Percentiles rank a stretch among this genome's conserved stretches.
These are phyloP conservation scores for Achlya hypogyna DNA, from an alignment of 352 stramenopile genomes.

Conservation along the genomic window DNA sequence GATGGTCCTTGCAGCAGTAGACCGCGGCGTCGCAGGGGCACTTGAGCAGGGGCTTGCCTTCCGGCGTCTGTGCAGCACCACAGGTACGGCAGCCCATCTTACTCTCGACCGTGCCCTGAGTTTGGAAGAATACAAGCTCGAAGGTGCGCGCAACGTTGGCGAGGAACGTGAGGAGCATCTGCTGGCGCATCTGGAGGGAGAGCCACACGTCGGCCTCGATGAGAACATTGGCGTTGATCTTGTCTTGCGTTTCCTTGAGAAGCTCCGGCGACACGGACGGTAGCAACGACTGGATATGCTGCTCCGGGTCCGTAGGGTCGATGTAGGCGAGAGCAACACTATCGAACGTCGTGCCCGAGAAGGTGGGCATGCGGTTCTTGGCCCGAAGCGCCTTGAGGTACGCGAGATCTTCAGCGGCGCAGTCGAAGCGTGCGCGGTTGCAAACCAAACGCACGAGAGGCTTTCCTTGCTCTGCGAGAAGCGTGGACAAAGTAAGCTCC, in stretches of 20 bases:
- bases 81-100: slow-evolving; percentile 67
- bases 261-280: slow-evolving; percentile 46
- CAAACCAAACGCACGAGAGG: slow-evolving; percentile 66
- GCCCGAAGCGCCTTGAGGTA: slow-evolving; percentile 55
- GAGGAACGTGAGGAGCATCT: slow-evolving; percentile 70
- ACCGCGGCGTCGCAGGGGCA: slow-evolving; percentile 69
- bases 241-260: slow-evolving; percentile 47
- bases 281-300: slow-evolving; percentile 68
- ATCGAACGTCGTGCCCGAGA: slow-evolving; percentile 74
- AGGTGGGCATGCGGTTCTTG: slow-evolving; percentile 66
- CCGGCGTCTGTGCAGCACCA: slow-evolving; percentile 31
- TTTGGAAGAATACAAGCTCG: slow-evolving; percentile 66
- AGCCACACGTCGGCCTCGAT: slow-evolving; percentile 81
- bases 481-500: slow-evolving; percentile 56
- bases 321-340: slow-evolving; percentile 72
- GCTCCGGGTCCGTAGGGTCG: slow-evolving; percentile 55
- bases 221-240: slow-evolving; percentile 62
- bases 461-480: slow-evolving; percentile 76
- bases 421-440: slow-evolving; percentile 63
- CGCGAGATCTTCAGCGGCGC: slow-evolving; percentile 60
- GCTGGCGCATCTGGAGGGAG: slow-evolving; percentile 77
- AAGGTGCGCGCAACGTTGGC: slow-evolving; percentile 77
- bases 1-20: slow-evolving; percentile 80
- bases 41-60: slow-evolving; percentile 37
- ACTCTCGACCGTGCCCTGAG: slow-evolving; percentile 50